Evolutionary conservation across 2,329 filamentous ascomycete species (phyloP), one percentile per base, ranked within the genome.

Genomic region (Nothophoma quercina): DNA sequence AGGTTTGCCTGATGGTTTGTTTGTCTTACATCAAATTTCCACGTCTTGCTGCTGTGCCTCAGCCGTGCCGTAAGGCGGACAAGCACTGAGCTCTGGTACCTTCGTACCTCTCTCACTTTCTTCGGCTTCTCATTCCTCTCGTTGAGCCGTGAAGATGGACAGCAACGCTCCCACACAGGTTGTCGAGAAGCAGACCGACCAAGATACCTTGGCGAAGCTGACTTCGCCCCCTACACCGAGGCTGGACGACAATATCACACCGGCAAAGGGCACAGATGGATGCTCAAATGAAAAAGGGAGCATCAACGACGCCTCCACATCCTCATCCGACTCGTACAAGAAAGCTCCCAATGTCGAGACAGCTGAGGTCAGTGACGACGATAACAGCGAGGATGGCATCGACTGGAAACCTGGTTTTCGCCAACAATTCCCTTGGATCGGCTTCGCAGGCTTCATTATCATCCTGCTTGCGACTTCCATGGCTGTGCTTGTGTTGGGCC

Each of bases 331-430:
- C 21, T 54, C 51, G 2, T 48, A 43, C 19, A 57, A 57, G 18
- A 50, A 51, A 13, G 29, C 42, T 8, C 38, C 52, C 2, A 34
- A 45, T 15, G 39, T 55, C 36, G 49, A 53, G 5, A 39, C 53
- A 23, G 50, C 58, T 8, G 57, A 63, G 42, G 23, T 58, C 21
- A 35, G 56, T 7, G 10, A 22, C 15, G 44, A 62, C 16, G 34
- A 34, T 7, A 35, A 10, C 15, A 28, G 15, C 15, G 42, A 49
- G 18, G 57, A 61, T 28, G 62, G 62, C 9, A 65, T 67, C 28
- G 62, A 67, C 32, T 67, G 62, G 64, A 56, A 56, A 16, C 60
- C 64, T 7, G 62, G 64, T 8, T 63, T 60, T 40, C 55, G 55
- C 23, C 35, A 60, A n/a, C 62, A 62, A 13, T 67, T 65, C 25